Base-by-base conservation (phyloP, 169 alveolate species). In the Eimeria falciformis region DNA sequence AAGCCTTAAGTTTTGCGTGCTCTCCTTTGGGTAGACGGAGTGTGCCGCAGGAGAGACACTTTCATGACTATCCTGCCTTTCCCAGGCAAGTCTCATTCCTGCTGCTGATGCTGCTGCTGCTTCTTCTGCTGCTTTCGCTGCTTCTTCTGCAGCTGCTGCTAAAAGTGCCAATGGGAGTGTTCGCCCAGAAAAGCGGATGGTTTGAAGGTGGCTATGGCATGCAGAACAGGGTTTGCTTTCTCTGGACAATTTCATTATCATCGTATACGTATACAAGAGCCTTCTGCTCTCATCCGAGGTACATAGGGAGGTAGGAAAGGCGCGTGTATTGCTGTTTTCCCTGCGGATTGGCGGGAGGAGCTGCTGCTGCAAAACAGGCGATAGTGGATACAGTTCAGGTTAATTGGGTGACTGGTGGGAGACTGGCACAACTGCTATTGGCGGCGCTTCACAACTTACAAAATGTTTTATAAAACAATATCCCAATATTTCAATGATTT, bases 41-140 rank as follows among this genome's bases (percentile, higher is more conserved):
- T 29, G 69, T 11, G 23, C 69, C 23, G 17, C 69, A 11, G 17
- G 69, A 58, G 37, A 58, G 37, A 58, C 23, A 58, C 69, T 5
- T 23, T 29, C 69, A 58, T 5, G 23, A 3, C 3, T 11, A 5
- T 5, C 69, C 17, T 23, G 6, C 14, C 3, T 11, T 11, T 4
- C 69, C 4, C 14, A 23, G 23, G 37, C 17, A 58, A 58, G 6
- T 58, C 37, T 29, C 23, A 29, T 29, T 58, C 37, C 69, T 58
- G 69, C 69, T 58, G 43, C 5, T 14, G 40, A 5, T 66, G 77
- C 40, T 23, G 77, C 40, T 66, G 77, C 77, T 66, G 77, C 12
- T 66, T 21, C 11, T 23, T 2, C 45, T 66, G 77, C 77, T 66
- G 33, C 77, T n/a, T 5, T 14, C 27, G 45, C 77, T 66, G 33